Percentiles rank a stretch among this genome's conserved stretches.
phyloP scores from a whole-genome alignment of 345 rosid species.

The Lenwebbia sp. region DNA sequence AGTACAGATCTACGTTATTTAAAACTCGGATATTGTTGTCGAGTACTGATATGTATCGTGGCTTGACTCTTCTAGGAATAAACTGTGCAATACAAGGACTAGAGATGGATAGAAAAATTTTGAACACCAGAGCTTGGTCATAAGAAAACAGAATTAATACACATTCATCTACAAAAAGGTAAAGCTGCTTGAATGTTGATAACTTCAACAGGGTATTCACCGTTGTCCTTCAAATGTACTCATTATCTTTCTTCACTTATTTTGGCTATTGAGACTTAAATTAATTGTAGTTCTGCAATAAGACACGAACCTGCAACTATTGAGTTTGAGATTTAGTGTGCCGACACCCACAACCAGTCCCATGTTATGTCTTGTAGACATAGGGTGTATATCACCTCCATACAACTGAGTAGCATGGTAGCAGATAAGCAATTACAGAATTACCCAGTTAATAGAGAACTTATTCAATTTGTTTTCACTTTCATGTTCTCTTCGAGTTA shows the following conservation, averaged over 20 bases:
- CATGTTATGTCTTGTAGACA: neutral
- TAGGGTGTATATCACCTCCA: neutral
- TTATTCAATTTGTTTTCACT: neutral
- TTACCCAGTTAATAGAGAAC: neutral
- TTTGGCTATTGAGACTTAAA: neutral
- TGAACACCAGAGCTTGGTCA: neutral
- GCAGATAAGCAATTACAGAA: neutral
- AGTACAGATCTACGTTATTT: neutral
- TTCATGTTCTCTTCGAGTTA: neutral
- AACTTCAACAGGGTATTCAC: neutral
- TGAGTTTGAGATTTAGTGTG: neutral
- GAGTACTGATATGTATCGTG: neutral
- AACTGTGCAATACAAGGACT: neutral
- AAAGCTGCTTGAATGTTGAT: neutral
- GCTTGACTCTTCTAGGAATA: neutral
- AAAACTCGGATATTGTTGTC: neutral
- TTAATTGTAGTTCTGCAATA: neutral
- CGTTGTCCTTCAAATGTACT: neutral
- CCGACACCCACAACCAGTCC: neutral
- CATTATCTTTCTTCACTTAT: neutral
- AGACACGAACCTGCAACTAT: neutral
- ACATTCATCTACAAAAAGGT: neutral
- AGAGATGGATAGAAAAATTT: neutral
- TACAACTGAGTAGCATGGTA: neutral
- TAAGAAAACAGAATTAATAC: neutral